phyloP scores from a whole-genome alignment of 306 rosid genomes.

The Cucumis melo region DNA sequence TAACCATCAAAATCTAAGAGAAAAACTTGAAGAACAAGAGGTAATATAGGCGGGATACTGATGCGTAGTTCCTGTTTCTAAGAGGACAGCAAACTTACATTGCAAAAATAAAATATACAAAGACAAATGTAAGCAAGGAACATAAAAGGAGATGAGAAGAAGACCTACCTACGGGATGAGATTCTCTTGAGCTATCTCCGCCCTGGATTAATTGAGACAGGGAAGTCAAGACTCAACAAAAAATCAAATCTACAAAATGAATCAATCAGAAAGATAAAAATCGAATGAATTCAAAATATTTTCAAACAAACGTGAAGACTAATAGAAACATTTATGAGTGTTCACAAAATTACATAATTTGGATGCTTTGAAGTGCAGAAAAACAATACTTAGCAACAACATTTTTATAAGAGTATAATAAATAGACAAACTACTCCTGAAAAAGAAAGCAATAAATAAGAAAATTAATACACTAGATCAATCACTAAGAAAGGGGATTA shows the following conservation, averaged over 20 bases:
- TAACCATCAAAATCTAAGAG: not conserved
- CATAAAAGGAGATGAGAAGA: not conserved
- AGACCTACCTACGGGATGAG: conserved; percentile 38
- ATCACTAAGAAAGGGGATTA: not conserved
- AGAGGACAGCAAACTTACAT: not conserved
- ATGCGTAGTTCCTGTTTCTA: not conserved
- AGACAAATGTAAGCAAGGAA: conserved; percentile 2
- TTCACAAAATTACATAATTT: not conserved
- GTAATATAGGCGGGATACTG: not conserved
- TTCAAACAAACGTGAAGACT: not conserved
- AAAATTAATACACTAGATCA: not conserved
- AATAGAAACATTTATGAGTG: not conserved
- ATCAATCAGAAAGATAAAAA: not conserved
- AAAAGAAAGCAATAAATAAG: not conserved
- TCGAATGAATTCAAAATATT: not conserved
- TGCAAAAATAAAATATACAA: not conserved
- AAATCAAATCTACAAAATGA: not conserved
- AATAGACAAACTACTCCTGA: not conserved
- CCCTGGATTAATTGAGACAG: conserved; percentile 30
- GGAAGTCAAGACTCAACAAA: not conserved
- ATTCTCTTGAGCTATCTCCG: conserved; percentile 25
- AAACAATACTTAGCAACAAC: not conserved
- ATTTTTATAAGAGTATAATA: not conserved
- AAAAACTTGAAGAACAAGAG: not conserved
- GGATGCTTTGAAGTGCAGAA: not conserved